Conservation (phyloP, 352 stramenopile genomes). For the Globisporangium canariense region DNA sequence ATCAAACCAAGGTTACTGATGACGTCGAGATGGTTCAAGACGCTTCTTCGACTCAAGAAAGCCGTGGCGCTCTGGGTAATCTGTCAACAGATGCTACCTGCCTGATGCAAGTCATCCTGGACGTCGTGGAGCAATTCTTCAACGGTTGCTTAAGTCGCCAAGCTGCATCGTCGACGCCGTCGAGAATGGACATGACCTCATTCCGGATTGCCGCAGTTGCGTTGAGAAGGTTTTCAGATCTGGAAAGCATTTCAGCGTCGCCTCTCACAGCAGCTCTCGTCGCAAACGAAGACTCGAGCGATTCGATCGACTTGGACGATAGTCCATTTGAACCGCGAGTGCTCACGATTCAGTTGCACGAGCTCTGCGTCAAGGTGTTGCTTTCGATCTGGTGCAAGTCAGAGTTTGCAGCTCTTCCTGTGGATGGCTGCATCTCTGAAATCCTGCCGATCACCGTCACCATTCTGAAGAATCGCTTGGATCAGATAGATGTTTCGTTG, state of each 20-base stretch:
- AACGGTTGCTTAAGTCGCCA: slow-evolving; percentile 11
- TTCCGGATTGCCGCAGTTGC: slow-evolving; percentile 63
- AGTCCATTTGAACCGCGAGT: slow-evolving; percentile 43
- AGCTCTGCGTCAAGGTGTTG: slow-evolving; percentile 50
- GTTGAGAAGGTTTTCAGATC: slow-evolving; percentile 61
- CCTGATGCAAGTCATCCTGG: slow-evolving; percentile 54
- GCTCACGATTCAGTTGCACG: slow-evolving; percentile 62
- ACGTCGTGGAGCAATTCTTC: slow-evolving; percentile 37
- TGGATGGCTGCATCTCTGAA: slow-evolving; percentile 53
- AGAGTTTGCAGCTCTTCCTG: slow-evolving; percentile 34
- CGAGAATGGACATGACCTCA: slow-evolving; percentile 62
- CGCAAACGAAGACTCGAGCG: slow-evolving; percentile 41
- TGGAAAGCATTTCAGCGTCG: slow-evolving; percentile 60
- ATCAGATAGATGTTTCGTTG: slow-evolving; percentile 28
- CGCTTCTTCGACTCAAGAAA: slow-evolving; percentile 12
- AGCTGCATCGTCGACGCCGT: slow-evolving; percentile 15
- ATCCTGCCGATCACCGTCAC: slow-evolving; percentile 70
- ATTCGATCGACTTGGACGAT: slow-evolving; percentile 13
- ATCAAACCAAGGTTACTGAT: slow-evolving; percentile 8
- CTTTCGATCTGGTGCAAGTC: slow-evolving; percentile 59
- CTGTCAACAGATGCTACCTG: slow-evolving; percentile 23
- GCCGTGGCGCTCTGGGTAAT: slow-evolving; percentile 15
- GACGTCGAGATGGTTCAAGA: slow-evolving; percentile 32
- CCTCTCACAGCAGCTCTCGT: slow-evolving; percentile 62
- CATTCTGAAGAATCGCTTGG: slow-evolving; percentile 74